phyloP scores from a whole-genome alignment of 2,329 filamentous ascomycete genomes.

The Microdochium trichocladiopsis region DNA sequence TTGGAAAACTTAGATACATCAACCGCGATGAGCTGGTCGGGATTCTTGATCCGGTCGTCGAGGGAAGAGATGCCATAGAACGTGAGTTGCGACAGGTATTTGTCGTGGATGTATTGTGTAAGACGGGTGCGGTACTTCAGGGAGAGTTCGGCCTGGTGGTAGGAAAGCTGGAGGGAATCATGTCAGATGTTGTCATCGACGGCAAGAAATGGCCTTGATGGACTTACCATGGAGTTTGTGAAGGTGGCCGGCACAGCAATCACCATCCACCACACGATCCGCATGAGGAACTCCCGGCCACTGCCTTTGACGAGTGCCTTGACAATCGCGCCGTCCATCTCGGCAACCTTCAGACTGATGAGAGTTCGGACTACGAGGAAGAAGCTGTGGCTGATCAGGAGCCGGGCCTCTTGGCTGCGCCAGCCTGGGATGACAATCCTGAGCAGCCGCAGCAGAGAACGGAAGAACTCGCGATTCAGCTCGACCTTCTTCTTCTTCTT shows the following conservation, averaged over 20 bases:
- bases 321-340: conserved; percentile 89
- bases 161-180: conserved; percentile 62
- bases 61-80: conserved; percentile 95
- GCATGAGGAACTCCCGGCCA: conserved; percentile 80
- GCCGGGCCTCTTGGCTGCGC: conserved; percentile 77
- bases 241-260: conserved; percentile 95
- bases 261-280: conserved; percentile 96
- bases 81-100: conserved; percentile 94
- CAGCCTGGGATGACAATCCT: conserved; percentile 87
- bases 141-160: conserved; percentile 92
- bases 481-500: conserved; percentile 71
- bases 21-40: conserved; percentile 93
- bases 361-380: conserved; percentile 87
- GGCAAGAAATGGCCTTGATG: not conserved
- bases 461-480: conserved; percentile 76
- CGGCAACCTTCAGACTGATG: conserved; percentile 91
- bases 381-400: conserved; percentile 85
- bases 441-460: conserved; percentile 68
- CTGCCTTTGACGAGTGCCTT: conserved; percentile 88
- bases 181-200: conserved; percentile 2
- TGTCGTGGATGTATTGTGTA: conserved; percentile 91
- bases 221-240: conserved; percentile 90
- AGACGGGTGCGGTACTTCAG: conserved; percentile 88
- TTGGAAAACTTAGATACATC: conserved; percentile 96
- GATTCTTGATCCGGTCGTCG: conserved; percentile 97